Evolutionary conservation across 2,329 filamentous ascomycete species (phyloP), one percentile per base, ranked within the genome.

Genomic region (Helminthosporium solani): DNA sequence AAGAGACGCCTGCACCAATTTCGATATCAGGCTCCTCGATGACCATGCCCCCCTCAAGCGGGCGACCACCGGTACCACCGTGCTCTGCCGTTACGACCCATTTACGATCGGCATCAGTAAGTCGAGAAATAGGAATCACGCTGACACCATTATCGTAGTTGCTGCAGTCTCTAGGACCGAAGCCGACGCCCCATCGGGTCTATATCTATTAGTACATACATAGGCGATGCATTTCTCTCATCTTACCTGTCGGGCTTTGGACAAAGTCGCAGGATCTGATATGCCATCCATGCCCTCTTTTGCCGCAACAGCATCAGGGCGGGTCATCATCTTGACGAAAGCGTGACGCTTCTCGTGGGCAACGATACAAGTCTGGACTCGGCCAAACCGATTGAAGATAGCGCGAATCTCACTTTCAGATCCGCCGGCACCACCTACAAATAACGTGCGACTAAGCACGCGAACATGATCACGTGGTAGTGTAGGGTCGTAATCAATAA

Each of bases 21-120:
- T 99, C 94, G 60, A 99, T 99, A 66, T 99, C 94, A 2, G 94
- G 94, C 72, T 99, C 94, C 68, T 99, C 94, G 20, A 99, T 87
- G 6, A 91, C 87, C 73, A 99, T 83, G 33, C 91, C 90, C 12
- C 82, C 77, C 64, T 90, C 86, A 50, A 99, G 89, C 2, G 83
- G 75, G 46, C 82, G 81, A 44, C 92, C 94, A 46, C 92, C 94
- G 52, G 89, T 96, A 44, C 94, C 94, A 56, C 94, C 94, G 66
- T 86, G 96, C 55, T 95, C 89, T 11, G 94, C 95, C 28, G 85
- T 96, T 54, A 96, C 74, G 79, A 97, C 90, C 94, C 94, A 99
- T 72, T 97, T 96, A 52, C 89, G 84, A 73, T 99, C 94, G 20
- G 94, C 94, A 58, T 99, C 94, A 1, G 94, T 99, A 46, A 99